These are phyloP conservation scores for Lecanicillium sp. DNA, from an alignment of 2,329 filamentous ascomycete species.

Conservation along the genomic window DNA sequence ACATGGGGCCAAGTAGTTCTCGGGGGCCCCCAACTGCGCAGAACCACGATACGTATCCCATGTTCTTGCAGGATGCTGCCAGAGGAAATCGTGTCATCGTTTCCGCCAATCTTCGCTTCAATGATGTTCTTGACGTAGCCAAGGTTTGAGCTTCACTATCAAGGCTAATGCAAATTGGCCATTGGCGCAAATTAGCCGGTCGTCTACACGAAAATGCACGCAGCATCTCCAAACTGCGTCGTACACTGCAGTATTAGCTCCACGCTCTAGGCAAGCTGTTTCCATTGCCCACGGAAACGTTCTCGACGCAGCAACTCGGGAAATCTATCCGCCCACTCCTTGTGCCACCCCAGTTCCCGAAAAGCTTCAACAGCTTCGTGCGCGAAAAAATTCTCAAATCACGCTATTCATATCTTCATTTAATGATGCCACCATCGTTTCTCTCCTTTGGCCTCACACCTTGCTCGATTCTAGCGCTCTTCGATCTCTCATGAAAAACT, in stretches of 20 bases:
- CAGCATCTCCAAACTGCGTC: not conserved
- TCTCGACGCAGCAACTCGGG: not conserved
- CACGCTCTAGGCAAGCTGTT: not conserved
- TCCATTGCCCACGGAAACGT: not conserved
- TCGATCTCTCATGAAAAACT: constrained; percentile 34
- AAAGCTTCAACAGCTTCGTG: not conserved
- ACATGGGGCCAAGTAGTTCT: too few relatives aligned
- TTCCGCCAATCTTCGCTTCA: not conserved
- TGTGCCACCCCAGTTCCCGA: not conserved
- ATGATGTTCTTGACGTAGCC: constrained; percentile 5
- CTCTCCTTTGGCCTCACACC: constrained; percentile 38
- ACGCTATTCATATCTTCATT: constrained; percentile 41
- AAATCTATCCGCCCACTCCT: not conserved
- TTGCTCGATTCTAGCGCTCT: constrained; percentile 39
- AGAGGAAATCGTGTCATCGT: not conserved
- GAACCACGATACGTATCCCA: not conserved
- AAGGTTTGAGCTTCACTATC: not conserved
- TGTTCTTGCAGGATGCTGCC: not conserved
- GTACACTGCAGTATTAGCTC: not conserved
- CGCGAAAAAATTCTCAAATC: constrained; percentile 36
- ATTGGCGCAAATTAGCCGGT: constrained; percentile 3
- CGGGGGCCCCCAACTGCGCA: too few relatives aligned
- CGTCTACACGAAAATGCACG: not conserved
- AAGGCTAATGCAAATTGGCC: not conserved
- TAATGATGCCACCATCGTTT: constrained; percentile 40